Base-by-base conservation (phyloP, 371 early-diverging fungal species). In the Mucor sp. region DNA sequence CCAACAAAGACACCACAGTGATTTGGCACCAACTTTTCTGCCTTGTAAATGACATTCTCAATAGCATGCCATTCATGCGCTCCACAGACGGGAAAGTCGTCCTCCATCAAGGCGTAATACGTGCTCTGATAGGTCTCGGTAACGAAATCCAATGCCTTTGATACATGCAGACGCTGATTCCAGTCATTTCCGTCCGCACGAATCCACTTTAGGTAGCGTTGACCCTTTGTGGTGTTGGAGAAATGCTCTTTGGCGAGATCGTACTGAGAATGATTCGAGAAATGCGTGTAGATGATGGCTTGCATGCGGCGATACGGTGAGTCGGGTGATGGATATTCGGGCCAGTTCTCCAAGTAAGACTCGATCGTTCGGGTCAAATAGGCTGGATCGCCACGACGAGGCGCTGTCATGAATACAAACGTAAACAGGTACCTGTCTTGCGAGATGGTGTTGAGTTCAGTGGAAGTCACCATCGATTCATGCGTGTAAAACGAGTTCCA, bases 211-310 rank as follows among this genome's bases (percentile, higher is more conserved):
- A 88, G 50, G 60, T 88, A 87, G n/a, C 76, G 77, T 59, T 80
- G 83, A 0, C 83, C 88, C 55, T 84, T 85, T 19, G 68, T 59
- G 19, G 80, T 82, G 12, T 73, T 61, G 8, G 75, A 70, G 59
- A 80, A 85, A 21, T 75, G 63, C 6, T 64, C 68, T 60, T 63
- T 70, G 9, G 86, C 86, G 0, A 67, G 48, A 48, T 85, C 87
- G 60, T 74, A 88, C 33, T 81, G 80, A 21, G 79, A 37, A 63
- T 85, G 87, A 28, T 87, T 75, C 35, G 84, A 74, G 58, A 87
- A 88, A 44, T 88, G 86, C 15, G 89, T 88, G 61, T 88, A 88
- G 4, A 87, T 80, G n/a, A 85, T 73, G 27, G 85, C 80, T 64
- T 85, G 83, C 32, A 85, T 77, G 41, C 86, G 79, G 39, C 70